Evolutionary conservation across 495 filamentous ascomycete genomes (phyloP).

Genomic region (Podospora tetraspora): DNA sequence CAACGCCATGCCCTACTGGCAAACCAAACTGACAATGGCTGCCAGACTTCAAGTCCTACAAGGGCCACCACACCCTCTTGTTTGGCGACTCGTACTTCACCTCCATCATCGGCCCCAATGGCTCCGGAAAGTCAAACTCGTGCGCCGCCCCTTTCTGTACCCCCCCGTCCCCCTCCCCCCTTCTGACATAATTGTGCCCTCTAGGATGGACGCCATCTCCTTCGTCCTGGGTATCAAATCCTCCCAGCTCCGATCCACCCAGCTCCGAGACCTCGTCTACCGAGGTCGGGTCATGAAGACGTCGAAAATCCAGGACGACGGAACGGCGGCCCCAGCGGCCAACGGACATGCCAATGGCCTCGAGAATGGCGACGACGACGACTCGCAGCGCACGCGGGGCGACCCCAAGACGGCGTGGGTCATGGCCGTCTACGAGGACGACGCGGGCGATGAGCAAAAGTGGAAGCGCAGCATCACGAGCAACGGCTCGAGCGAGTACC

Average conservation of each 20-base stretch:
- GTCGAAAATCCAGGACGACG: constrained; percentile 83
- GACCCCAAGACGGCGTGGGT: constrained; percentile 96
- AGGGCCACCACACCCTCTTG: constrained; percentile 85
- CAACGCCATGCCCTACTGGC: not conserved
- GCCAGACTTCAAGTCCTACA: constrained; percentile 98
- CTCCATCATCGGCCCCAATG: constrained; percentile 98
- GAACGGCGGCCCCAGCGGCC: constrained; percentile 55
- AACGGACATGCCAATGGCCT: constrained; percentile 53
- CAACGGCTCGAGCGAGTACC: constrained; percentile 85
- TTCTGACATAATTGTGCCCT: not conserved
- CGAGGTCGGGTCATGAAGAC: constrained; percentile 89
- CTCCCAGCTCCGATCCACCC: constrained; percentile 89
- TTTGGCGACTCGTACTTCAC: constrained; percentile 99
- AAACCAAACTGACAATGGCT: constrained; percentile 15
- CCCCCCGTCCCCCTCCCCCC: not conserved
- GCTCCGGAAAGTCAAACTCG: constrained; percentile 99
- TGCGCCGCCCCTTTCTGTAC: constrained; percentile 41
- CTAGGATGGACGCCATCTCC: constrained; percentile 97
- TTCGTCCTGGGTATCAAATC: constrained; percentile 99
- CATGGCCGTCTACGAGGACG: constrained; percentile 98
- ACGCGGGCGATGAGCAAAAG: constrained; percentile 87
- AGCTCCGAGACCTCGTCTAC: constrained; percentile 92
- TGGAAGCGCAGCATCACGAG: constrained; percentile 95
- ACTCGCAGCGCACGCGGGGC: constrained; percentile 50
- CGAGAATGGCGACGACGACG: constrained; percentile 51